Percentiles rank a stretch among this genome's conserved stretches.
phyloP scores from a whole-genome alignment of 148 eudicot species.

The Spergularia bocconei region DNA sequence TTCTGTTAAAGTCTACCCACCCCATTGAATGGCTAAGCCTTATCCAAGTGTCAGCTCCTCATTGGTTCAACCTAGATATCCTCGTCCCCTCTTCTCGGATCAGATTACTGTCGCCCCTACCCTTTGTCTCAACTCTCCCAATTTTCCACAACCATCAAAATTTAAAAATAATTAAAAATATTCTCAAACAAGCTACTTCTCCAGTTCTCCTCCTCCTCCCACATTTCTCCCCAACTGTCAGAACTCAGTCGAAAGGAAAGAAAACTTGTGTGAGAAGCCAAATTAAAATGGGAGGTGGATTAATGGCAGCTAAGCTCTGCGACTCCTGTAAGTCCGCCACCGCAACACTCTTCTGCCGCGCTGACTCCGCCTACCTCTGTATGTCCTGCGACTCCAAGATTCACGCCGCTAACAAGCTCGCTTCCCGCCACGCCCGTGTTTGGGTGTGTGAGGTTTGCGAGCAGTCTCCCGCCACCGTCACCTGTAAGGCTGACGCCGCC shows the following conservation, averaged over 20 bases:
- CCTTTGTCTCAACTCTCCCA: not conserved
- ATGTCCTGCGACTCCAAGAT: conserved; percentile 55
- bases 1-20: no score
- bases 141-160: not conserved
- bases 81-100: conserved; percentile 18
- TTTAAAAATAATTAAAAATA: no score
- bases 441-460: conserved; percentile 68
- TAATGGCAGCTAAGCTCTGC: conserved; percentile 46
- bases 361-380: conserved; percentile 67
- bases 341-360: conserved; percentile 67
- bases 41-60: conserved; percentile 15
- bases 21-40: conserved; percentile 22
- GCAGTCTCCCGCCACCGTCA: conserved; percentile 51
- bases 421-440: conserved; percentile 48
- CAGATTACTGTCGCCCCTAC: conserved; percentile 10
- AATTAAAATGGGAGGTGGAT: conserved; percentile 16
- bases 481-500: conserved; percentile 70
- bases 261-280: no score
- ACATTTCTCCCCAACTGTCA: no score
- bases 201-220: not conserved
- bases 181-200: not conserved
- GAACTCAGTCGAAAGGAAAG: no score
- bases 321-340: conserved; percentile 59
- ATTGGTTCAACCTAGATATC: conserved; percentile 28
- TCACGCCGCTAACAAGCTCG: conserved; percentile 51